Evolutionary conservation across 75 land plant species (phyloP), one percentile per base, ranked within the genome.

Genomic region (Sequoiadendron giganteum): DNA sequence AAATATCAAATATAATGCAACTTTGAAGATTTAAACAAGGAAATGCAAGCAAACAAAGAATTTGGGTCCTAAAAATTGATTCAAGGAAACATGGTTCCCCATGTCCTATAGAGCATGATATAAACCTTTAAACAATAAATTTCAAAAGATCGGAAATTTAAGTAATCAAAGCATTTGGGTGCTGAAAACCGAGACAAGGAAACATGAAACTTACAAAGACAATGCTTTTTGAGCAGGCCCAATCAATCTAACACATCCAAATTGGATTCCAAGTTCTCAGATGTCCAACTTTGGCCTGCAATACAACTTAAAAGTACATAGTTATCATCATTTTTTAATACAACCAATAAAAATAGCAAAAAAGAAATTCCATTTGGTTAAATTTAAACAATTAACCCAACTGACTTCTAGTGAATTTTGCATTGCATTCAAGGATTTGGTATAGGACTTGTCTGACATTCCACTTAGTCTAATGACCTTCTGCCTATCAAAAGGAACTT

Each of bases 401-500:
- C 99, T 96, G 87, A 98, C 86, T 0, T 94, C 97, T 28, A 98
- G 92, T 18, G 94, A 91, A 90, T 98, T 95, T 86, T 98, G 96
- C 91, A 98, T 86, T 16, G 91, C 93, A 87, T 93, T 97, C 75
- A 94, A 93, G 8, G 96, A 96, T 84, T 98, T 90, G 38, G 55
- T 97, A 87, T 98, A 98, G 13, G 99, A 97, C 88, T 94, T 98
- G 88, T 98, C 99, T 2, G 97, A 94, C 96, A 98, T 90, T n/a
- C 99, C 99, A 89, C 97, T 97, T 61, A 93, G 56, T 85, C 90
- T 91, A 14, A 98, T 91, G 7, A 94, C 99, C 19, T 58, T 88
- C 55, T 91, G 91, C 8, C 96, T 86, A 87, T 98, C 96, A 70
- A 98, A 94, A 49, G 95, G 48, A 47, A 94, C 90, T 48, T 95